Evolutionary conservation across 2,329 filamentous ascomycete species (phyloP), one percentile per base, ranked within the genome.

Genomic region (Teratosphaeria nubilosa): DNA sequence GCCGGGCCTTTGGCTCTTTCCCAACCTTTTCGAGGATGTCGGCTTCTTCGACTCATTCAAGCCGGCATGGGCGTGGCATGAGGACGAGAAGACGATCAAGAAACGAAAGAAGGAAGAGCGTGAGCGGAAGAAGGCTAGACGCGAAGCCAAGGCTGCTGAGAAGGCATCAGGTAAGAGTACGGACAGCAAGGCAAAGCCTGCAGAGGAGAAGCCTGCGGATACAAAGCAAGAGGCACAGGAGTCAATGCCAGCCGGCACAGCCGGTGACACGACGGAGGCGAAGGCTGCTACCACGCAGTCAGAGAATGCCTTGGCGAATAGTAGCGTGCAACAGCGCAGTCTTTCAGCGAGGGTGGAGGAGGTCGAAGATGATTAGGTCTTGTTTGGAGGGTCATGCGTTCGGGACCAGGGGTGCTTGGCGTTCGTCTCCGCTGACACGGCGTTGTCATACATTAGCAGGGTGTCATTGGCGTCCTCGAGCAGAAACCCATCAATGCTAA

Each of bases 11-110:
- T 99, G 94, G 94, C 81, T 99, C 51, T 99, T 92, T 76, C 94
- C 94, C 54, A 99, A 99, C 71, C 78, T 99, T 22, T 99, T 96
- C 78, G 94, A 99, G 73, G 94, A 99, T 71, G 94, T 99, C 30
- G 95, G 92, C 7, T 97, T 99, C 77, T 87, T 99, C 74, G 94
- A 99, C 72, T 95, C 89, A 69, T 99, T 99, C 82, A 87, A 87
- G 70, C 94, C 94, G 22, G 76, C 96, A 5, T 99, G 94, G 92
- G 94, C 90, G 60, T 99, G 94, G 94, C 94, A 99, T 74, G 91
- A 74, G 64, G 67, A 67, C 37, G 69, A 70, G 55, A 69, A 69
- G 61, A 68, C 68, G 11, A 63, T 70, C 54, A 73, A 73, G 67
- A 67, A 68, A 64, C 64, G 70, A 13, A 74, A 73, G 67, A 71